These are phyloP conservation scores for Mesembryanthemum crystallinum DNA, from an alignment of 148 eudicot species.

Conservation along the genomic window DNA sequence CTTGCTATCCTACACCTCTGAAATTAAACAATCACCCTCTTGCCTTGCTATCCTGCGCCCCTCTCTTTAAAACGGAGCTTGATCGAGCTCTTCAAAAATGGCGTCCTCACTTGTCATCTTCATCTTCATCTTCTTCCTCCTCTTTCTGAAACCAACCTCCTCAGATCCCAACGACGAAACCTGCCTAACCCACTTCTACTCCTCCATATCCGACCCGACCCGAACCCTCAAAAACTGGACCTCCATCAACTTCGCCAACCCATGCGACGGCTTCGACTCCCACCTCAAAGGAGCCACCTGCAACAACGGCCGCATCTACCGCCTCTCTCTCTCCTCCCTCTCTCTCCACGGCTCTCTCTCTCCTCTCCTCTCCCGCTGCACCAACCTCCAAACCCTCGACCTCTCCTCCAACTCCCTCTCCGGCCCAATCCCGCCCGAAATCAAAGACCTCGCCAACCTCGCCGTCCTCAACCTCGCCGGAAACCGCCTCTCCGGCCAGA, in stretches of 20 bases:
- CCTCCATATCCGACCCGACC: conserved; percentile 46
- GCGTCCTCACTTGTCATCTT: too few species aligned
- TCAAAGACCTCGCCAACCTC: conserved; percentile 51
- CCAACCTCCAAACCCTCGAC: conserved; percentile 57
- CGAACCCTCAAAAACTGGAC: conserved; percentile 54
- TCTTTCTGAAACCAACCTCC: neutral
- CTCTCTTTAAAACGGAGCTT: too few species aligned
- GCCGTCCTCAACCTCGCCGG: conserved; percentile 51
- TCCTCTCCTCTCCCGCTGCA: conserved; percentile 46
- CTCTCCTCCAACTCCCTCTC: conserved; percentile 50
- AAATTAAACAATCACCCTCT: too few species aligned
- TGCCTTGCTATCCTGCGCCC: too few species aligned
- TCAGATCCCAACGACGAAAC: conserved; percentile 53
- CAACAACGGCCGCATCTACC: conserved; percentile 67
- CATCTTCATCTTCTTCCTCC: neutral
- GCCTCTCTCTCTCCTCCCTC: conserved; percentile 47
- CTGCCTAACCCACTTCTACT: conserved; percentile 46
- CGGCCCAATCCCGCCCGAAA: conserved; percentile 42
- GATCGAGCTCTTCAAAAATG: too few species aligned
- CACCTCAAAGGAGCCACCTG: conserved; percentile 57
- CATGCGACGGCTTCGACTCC: conserved; percentile 52
- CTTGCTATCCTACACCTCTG: too few species aligned
- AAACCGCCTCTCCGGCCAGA: conserved; percentile 43
- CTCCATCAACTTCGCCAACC: conserved; percentile 37
- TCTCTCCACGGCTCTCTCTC: conserved; percentile 48